Evolutionary conservation across 2,329 filamentous ascomycete genomes (phyloP).

Genomic region (Penicillium sp.): DNA sequence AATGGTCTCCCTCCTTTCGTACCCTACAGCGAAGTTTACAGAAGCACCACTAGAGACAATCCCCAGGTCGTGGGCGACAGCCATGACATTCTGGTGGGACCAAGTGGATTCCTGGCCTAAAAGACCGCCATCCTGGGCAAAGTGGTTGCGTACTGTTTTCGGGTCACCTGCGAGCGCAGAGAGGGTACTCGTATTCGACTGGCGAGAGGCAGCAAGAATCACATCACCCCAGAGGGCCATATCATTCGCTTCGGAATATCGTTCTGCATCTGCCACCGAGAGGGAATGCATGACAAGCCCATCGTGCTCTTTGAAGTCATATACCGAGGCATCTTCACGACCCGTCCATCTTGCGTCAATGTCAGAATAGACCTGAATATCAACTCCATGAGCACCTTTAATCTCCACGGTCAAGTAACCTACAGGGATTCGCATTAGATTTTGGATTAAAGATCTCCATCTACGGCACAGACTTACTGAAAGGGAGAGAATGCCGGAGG

Average conservation of each 20-base stretch:
- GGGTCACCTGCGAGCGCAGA: conserved; percentile 31
- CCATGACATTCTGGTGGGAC: conserved; percentile 30
- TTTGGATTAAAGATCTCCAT: neutral
- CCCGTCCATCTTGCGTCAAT: conserved; percentile 47
- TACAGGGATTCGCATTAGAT: conserved; percentile 12
- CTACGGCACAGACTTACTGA: conserved; percentile 26
- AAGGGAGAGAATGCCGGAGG: conserved; percentile 44
- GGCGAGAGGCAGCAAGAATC: conserved; percentile 40
- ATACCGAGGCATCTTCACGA: conserved; percentile 21
- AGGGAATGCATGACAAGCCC: conserved; percentile 33
- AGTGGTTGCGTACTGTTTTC: conserved; percentile 28
- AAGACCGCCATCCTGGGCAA: conserved; percentile 32
- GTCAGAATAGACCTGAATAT: conserved; percentile 42
- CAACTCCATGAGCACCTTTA: conserved; percentile 18
- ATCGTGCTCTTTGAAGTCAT: conserved; percentile 23
- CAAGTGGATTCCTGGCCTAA: conserved; percentile 23
- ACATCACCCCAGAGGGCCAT: conserved; percentile 44
- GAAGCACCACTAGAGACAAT: conserved; percentile 24
- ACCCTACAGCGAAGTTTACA: conserved; percentile 42
- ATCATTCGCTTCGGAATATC: conserved; percentile 36
- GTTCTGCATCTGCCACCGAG: conserved; percentile 27
- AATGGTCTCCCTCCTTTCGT: conserved; percentile 39
- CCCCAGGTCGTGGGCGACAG: conserved; percentile 41
- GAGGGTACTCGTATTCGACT: conserved; percentile 23
- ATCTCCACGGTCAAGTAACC: conserved; percentile 42